Conservation (phyloP, 345 rosid genomes). For the Gossypium anomalum region DNA sequence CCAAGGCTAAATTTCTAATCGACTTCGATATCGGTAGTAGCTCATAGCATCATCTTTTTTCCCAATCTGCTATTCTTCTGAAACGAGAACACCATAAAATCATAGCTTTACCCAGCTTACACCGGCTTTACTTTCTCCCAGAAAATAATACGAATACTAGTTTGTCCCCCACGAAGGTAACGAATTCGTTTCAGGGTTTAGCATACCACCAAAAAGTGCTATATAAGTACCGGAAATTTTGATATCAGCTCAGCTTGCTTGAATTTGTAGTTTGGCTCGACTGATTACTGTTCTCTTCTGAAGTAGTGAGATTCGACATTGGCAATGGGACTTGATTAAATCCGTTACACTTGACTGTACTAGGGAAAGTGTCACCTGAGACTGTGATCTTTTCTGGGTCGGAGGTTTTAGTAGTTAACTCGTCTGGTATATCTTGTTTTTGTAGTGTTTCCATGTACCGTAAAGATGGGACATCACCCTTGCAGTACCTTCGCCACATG, state of each 20-base stretch:
- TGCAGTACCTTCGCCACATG: slow-evolving; percentile 87
- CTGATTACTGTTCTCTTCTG: slow-evolving; percentile 44
- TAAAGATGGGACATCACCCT: slow-evolving; percentile 80
- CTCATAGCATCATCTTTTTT: slow-evolving; percentile 21
- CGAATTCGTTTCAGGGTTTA: not conserved
- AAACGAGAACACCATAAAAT: not conserved
- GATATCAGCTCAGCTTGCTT: slow-evolving; percentile 22
- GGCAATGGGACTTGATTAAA: slow-evolving; percentile 40
- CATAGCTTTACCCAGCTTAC: not conserved
- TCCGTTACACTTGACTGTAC: slow-evolving; percentile 53
- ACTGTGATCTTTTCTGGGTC: slow-evolving; percentile 28
- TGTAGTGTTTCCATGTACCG: slow-evolving; percentile 55
- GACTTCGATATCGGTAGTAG: not conserved
- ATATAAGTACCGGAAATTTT: not conserved
- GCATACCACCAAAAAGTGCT: not conserved
- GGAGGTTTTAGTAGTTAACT: slow-evolving; percentile 24
- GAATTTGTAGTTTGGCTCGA: slow-evolving; percentile 24
- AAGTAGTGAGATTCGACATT: slow-evolving; percentile 26
- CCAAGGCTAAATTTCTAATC: slow-evolving; percentile 28
- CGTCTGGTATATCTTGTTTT: slow-evolving; percentile 40
- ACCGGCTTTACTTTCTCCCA: slow-evolving; percentile 19
- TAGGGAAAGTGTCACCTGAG: slow-evolving; percentile 38
- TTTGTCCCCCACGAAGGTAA: not conserved
- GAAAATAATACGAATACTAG: slow-evolving; percentile 17
- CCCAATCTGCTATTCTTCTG: slow-evolving; percentile 13